These are phyloP conservation scores for Sambucus nigra DNA, from an alignment of 129 eudicot species.

Conservation along the genomic window DNA sequence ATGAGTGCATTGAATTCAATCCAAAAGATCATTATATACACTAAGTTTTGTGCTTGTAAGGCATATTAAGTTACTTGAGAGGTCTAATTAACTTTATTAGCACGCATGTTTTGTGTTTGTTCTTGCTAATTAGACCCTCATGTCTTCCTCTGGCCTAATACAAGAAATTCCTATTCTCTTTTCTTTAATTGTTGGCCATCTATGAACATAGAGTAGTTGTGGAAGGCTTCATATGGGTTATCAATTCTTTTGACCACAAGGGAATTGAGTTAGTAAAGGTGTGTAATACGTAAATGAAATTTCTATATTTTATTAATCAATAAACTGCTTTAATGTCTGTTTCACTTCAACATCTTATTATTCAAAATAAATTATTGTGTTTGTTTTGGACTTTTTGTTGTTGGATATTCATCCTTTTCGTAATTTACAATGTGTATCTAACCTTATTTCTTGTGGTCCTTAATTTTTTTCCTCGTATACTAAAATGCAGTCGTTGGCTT, in stretches of 20 bases:
- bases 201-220: slow-evolving; percentile 96
- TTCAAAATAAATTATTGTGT: neutral
- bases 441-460: too few relatives aligned
- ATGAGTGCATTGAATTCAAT: too few relatives aligned
- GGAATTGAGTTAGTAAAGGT: slow-evolving; percentile 99
- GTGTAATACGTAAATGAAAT: slow-evolving; percentile 1
- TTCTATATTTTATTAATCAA: neutral
- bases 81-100: too few relatives aligned
- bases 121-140: neutral
- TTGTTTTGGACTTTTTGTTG: neutral
- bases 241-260: slow-evolving; percentile 97
- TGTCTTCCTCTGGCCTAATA: neutral
- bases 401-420: too few relatives aligned
- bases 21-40: neutral
- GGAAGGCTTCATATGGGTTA: slow-evolving; percentile 96
- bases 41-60: too few relatives aligned
- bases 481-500: slow-evolving; percentile 68
- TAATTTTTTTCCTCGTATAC: neutral
- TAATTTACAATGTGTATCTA: too few relatives aligned
- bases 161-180: neutral
- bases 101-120: too few relatives aligned
- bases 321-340: neutral
- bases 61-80: too few relatives aligned
- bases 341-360: neutral
- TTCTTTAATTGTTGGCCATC: slow-evolving; percentile 64